Conservation (phyloP, 805 yeast species). For the Saccharomycopsis capsularis region DNA sequence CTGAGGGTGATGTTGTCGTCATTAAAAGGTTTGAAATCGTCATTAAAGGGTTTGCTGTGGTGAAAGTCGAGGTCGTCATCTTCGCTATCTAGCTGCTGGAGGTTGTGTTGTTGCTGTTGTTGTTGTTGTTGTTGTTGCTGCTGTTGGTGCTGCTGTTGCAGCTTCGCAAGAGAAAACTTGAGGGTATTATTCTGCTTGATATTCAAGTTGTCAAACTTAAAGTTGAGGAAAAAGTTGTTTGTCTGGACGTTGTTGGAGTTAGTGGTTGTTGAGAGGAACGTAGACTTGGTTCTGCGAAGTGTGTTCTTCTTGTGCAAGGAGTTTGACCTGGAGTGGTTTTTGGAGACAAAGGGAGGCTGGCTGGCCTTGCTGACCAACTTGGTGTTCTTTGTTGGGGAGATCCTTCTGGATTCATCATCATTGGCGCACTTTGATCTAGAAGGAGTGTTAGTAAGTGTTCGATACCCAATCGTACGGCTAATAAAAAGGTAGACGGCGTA, state of each 20-base stretch:
- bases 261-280: not conserved
- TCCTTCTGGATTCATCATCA: not conserved
- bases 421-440: too few relatives aligned
- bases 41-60: conserved; percentile 12
- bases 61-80: conserved; percentile 26
- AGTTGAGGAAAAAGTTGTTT: conserved; percentile 1
- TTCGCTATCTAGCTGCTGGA: conserved; percentile 27
- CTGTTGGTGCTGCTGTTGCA: too few relatives aligned
- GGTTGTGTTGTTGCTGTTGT: conserved; percentile 20
- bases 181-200: conserved; percentile 6
- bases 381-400: not conserved
- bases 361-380: conserved; percentile 1
- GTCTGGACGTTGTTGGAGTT: not conserved
- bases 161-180: not conserved
- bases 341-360: not conserved
- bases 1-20: conserved; percentile 22
- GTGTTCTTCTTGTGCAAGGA: conserved; percentile 13
- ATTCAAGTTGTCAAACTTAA: conserved; percentile 5
- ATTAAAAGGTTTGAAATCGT: conserved; percentile 8
- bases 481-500: too few relatives aligned
- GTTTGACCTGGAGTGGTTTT: conserved; percentile 7
- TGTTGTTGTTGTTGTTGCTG: too few relatives aligned
- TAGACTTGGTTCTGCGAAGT: conserved; percentile 14
- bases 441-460: too few relatives aligned
- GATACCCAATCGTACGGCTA: too few relatives aligned